Base-by-base conservation (phyloP, 176 grass and related monocot species). In the Calamus simplicifolius region DNA sequence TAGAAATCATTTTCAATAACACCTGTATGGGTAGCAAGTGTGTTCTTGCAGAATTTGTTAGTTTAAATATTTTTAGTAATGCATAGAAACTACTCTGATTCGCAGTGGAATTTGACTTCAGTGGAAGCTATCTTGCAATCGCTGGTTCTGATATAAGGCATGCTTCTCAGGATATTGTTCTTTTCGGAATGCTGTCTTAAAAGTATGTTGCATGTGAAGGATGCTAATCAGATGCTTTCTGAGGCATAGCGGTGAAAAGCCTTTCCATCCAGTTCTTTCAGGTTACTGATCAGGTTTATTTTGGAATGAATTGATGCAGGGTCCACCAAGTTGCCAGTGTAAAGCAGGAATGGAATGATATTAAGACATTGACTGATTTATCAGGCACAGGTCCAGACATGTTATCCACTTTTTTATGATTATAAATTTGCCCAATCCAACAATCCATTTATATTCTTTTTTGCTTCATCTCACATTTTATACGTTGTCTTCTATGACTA, bases 81-180 rank as follows among this genome's bases (percentile, higher is more conserved):
- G 49, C 15, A 48, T 31, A 16, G 29, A n/a, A 26, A 53, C 16
- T 59, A 23, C 29, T 52, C 1, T 66, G 75, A 66, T 68, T 53
- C 86, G 68, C 81, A 99, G 93, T 98, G 81, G 88, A 93, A 50
- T 99, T 99, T 62, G 94, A 99, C 61, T 92, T 74, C 53, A 99
- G 94, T 10, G 94, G 94, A 50, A 99, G 58, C 56, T 99, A 99
- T 81, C 88, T 99, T 79, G 88, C 85, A 62, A 71, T 93, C 81
- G 81, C 79, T 56, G 94, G 94, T 67, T 89, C 94, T 25, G 88
- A 93, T 71, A 83, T 76, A 70, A 93, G 94, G 94, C 93, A 68
- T 57, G 29, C 31, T 70, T 19, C 48, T 43, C 2, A 10, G 35
- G 35, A 43, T 12, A 43, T 12, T 43, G 21, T 43, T 8, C 35